Evolutionary conservation across 2,329 filamentous ascomycete genomes (phyloP), one percentile per base, ranked within the genome.

Genomic region (Parastagonospora avenae): DNA sequence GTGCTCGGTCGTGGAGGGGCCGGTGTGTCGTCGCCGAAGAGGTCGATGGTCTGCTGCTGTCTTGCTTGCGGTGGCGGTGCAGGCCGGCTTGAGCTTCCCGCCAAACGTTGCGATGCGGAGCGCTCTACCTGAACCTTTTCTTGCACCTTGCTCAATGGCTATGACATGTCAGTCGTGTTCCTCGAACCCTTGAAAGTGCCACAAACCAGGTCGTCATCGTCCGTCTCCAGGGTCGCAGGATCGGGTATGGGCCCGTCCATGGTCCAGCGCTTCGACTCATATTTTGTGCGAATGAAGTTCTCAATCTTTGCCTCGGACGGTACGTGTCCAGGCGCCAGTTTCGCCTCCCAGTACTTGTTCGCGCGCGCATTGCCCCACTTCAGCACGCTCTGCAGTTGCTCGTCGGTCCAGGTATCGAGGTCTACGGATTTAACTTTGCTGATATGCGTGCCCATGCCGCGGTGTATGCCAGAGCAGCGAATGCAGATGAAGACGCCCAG

Each of bases 231-330:
- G 1, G 89, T 90, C 2, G 90, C 83, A n/a, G 95, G 94, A 71
- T 97, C 92, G 4, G 95, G 95, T 71, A 95, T 93, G 4, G 86
- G 87, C 1, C 94, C 94, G 54, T 99, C 94, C 92, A 97, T 97
- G n/a, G 92, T 89, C 94, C 94, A 99, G 78, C 95, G 84, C 84
- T 96, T 97, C 46, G 94, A 89, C 74, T 99, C 94, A 76, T 99
- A 99, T 77, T 99, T 99, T 49, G 95, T 99, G 62, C 94, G 87
- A 67, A 99, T 97, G 71, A 99, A 99, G 80, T 97, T 99, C 82
- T 99, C 94, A 65, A 99, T 97, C 82, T 99, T 99, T 62, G 90
- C 85, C 79, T 99, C 95, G 16, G 93, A 96, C 1, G 94, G 94
- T 40, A 93, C 86, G 76, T 99, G 94, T 52, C 92, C 92, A 11